Conservation (phyloP, 305 asterid genomes). For the Striga hermonthica region DNA sequence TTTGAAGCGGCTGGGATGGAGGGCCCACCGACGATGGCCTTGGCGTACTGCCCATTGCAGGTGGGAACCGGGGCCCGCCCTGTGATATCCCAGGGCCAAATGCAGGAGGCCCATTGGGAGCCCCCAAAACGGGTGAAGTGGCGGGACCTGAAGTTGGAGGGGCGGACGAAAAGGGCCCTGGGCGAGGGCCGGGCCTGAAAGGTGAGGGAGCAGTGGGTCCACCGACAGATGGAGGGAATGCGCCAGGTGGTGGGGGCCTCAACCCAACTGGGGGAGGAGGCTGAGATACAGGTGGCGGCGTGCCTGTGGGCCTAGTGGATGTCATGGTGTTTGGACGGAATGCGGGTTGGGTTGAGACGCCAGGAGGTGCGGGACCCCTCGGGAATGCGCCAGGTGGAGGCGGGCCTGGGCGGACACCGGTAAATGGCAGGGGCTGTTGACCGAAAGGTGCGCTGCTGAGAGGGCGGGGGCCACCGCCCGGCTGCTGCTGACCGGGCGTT, state of each 20-base stretch:
- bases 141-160: slow-evolving; percentile 40
- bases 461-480: slow-evolving; percentile 43
- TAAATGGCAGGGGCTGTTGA: slow-evolving; percentile 67
- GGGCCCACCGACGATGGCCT: slow-evolving; percentile 45
- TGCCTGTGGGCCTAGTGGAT: slow-evolving; percentile 48
- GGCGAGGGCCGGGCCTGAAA: slow-evolving; percentile 48
- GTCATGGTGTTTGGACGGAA: slow-evolving; percentile 43
- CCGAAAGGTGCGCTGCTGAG: slow-evolving; percentile 60
- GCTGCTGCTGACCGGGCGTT: slow-evolving; percentile 48
- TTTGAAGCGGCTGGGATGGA: slow-evolving; percentile 37
- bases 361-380: slow-evolving; percentile 49
- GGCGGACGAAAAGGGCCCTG: slow-evolving; percentile 50
- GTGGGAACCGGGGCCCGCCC: slow-evolving; percentile 56
- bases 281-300: slow-evolving; percentile 53
- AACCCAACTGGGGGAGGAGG: slow-evolving; percentile 51
- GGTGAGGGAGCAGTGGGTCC: slow-evolving; percentile 40
- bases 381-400: slow-evolving; percentile 66
- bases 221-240: slow-evolving; percentile 44
- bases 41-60: slow-evolving; percentile 44
- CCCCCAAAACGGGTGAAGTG: slow-evolving; percentile 25
- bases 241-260: slow-evolving; percentile 71
- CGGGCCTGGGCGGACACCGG: slow-evolving; percentile 59
- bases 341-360: slow-evolving; percentile 45
- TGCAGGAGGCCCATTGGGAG: slow-evolving; percentile 59
- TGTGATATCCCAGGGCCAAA: slow-evolving; percentile 48